Evolutionary conservation across 768 basidiomycete species (phyloP).

Genomic region (Tremella mesenterica): DNA sequence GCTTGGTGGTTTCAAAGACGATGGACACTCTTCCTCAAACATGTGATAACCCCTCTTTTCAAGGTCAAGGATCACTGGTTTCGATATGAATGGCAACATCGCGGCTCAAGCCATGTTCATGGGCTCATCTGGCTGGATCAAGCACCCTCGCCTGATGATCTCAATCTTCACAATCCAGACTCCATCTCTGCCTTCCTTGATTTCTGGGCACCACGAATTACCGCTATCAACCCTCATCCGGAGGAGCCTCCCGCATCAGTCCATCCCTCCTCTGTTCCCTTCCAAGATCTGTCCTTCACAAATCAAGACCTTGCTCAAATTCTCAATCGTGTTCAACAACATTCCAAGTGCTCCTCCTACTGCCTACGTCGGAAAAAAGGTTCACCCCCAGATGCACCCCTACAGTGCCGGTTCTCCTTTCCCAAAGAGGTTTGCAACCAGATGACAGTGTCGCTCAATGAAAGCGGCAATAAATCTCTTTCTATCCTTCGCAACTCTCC

Average conservation of each 20-base stretch:
- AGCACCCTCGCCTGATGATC: not conserved
- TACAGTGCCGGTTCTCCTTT: not conserved
- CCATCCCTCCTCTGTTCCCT: not conserved
- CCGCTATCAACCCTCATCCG: not conserved
- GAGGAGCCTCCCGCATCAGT: not conserved
- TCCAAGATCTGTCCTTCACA: not conserved
- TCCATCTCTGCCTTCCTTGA: not conserved
- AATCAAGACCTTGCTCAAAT: not conserved
- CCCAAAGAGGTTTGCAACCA: not conserved
- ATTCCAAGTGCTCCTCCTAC: not conserved
- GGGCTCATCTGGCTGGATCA: not conserved
- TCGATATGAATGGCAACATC: conserved; percentile 1
- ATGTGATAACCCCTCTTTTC: not conserved
- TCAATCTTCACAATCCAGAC: not conserved
- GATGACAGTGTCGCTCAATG: not conserved
- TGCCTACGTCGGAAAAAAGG: not conserved
- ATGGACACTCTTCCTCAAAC: not conserved
- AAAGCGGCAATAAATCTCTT: not conserved
- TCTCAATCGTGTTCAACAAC: not conserved
- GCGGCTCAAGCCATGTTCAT: conserved; percentile 4
- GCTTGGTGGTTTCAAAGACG: conserved; percentile 1
- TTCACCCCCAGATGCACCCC: not conserved
- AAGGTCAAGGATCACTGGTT: not conserved
- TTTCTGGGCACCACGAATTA: not conserved
- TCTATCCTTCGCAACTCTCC: not conserved